Percentiles rank a stretch among this genome's conserved stretches.
phyloP scores from a whole-genome alignment of 2,329 filamentous ascomycete species.

The Alternaria postmessia region DNA sequence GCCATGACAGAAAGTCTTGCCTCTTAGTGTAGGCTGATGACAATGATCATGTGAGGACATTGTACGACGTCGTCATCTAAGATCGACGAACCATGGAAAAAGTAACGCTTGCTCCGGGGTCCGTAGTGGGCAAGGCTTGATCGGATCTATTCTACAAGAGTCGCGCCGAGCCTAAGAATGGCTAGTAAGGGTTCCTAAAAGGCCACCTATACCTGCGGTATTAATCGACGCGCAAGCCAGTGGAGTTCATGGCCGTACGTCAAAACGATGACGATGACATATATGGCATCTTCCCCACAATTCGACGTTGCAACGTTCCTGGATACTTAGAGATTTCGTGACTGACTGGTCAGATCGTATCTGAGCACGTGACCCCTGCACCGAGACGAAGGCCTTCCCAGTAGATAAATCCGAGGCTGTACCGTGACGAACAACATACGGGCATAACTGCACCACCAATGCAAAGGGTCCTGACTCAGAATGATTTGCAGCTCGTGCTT shows the following conservation, averaged over 20 bases:
- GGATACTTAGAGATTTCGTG: not conserved
- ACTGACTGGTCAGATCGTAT: not conserved
- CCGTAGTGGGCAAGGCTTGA: slow-evolving; percentile 9
- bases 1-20: not conserved
- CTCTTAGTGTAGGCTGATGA: not conserved
- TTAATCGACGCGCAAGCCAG: slow-evolving; percentile 17
- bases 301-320: slow-evolving; percentile 6
- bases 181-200: slow-evolving; percentile 11
- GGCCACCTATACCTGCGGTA: slow-evolving; percentile 7
- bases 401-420: not conserved
- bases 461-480: slow-evolving; percentile 22
- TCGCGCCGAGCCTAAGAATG: slow-evolving; percentile 12
- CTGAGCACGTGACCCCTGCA: slow-evolving; percentile 3
- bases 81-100: slow-evolving; percentile 19
- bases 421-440: slow-evolving; percentile 13
- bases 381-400: slow-evolving; percentile 2
- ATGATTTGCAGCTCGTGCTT: slow-evolving; percentile 30
- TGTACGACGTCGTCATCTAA: slow-evolving; percentile 11
- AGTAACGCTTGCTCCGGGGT: slow-evolving; percentile 7
- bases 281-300: not conserved
- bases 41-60: not conserved
- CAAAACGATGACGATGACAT: slow-evolving; percentile 11
- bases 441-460: not conserved
- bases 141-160: slow-evolving; percentile 9
- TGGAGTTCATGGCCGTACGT: slow-evolving; percentile 3